Evolutionary conservation across 116 monocot genomes (phyloP).

Genomic region (Thalassia testudinum): DNA sequence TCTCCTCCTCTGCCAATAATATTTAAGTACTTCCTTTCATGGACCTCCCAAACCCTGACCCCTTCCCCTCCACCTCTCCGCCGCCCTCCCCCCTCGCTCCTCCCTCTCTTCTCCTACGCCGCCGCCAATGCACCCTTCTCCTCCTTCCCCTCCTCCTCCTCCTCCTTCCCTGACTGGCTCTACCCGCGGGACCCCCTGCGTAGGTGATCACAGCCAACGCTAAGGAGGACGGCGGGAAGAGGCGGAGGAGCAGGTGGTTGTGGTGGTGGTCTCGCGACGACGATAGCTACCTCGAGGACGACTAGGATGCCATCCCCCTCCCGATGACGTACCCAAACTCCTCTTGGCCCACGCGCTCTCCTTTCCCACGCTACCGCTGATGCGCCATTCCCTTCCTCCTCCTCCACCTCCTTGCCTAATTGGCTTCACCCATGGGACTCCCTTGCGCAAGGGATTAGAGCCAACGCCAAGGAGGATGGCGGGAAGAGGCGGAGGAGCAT

Average conservation of each 20-base stretch:
- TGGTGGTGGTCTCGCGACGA: conserved; percentile 68
- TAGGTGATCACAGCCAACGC: not conserved
- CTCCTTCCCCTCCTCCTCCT: not conserved
- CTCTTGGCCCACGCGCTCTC: too few species aligned
- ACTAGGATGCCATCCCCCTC: conserved; percentile 61
- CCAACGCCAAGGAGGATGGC: conserved; percentile 17
- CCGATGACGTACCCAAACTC: conserved; percentile 72
- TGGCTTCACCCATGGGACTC: conserved; percentile 35
- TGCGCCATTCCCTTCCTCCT: conserved; percentile 1
- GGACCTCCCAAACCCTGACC: too few species aligned
- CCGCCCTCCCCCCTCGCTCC: conserved; percentile 2
- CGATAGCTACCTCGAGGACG: conserved; percentile 69
- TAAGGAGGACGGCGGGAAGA: conserved; percentile 8
- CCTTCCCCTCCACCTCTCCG: not conserved
- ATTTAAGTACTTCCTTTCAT: too few species aligned
- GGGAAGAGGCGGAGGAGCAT: conserved; percentile 12
- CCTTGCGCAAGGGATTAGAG: not conserved
- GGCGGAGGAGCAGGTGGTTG: conserved; percentile 17
- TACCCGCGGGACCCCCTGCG: conserved; percentile 7
- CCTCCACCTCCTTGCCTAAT: conserved; percentile 3
- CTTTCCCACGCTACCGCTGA: conserved; percentile 14
- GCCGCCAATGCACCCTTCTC: conserved; percentile 6
- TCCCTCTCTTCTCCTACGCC: conserved; percentile 11
- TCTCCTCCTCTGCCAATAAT: too few species aligned
- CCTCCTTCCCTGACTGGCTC: conserved; percentile 34